Percentiles rank a stretch among this genome's conserved stretches.
Conservation (phyloP, 768 basidiomycete species). For the Mycena metata region DNA sequence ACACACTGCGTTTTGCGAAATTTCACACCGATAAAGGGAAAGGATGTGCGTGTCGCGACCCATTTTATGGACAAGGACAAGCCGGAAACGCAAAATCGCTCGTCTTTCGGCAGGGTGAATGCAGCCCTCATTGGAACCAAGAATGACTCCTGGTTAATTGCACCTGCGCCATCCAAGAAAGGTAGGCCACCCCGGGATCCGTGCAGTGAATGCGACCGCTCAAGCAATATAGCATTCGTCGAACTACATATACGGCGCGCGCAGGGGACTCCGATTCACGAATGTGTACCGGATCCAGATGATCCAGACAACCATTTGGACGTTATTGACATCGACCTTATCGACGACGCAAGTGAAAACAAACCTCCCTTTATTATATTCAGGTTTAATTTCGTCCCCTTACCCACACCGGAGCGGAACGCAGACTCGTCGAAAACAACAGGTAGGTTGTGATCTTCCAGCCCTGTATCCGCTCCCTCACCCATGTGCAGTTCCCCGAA, state of each 20-base stretch:
- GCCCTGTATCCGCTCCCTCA: neutral
- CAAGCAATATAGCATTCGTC: neutral
- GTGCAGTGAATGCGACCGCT: too few species aligned
- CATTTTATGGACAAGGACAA: conserved; percentile 25
- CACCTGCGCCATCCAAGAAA: conserved; percentile 1
- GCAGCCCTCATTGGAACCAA: neutral
- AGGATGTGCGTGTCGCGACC: neutral
- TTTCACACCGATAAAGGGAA: neutral
- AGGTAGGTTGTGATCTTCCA: neutral
- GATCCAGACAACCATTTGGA: neutral
- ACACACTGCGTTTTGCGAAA: conserved; percentile 21
- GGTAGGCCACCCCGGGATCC: neutral
- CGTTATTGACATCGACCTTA: conserved; percentile 19
- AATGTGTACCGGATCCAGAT: neutral
- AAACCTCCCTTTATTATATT: conserved; percentile 17
- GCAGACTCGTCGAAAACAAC: neutral
- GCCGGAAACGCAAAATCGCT: conserved; percentile 10
- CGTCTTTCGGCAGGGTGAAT: conserved; percentile 10
- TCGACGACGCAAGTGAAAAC: conserved; percentile 13
- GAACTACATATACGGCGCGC: conserved; percentile 19
- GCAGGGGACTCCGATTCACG: conserved; percentile 4
- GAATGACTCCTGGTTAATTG: neutral
- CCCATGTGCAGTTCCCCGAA: conserved; percentile 4
- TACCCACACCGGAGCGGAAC: neutral
- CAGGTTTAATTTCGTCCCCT: conserved; percentile 1